These are phyloP conservation scores for Phlebiopsis gigantea DNA, from an alignment of 768 basidiomycete species.

Conservation along the genomic window DNA sequence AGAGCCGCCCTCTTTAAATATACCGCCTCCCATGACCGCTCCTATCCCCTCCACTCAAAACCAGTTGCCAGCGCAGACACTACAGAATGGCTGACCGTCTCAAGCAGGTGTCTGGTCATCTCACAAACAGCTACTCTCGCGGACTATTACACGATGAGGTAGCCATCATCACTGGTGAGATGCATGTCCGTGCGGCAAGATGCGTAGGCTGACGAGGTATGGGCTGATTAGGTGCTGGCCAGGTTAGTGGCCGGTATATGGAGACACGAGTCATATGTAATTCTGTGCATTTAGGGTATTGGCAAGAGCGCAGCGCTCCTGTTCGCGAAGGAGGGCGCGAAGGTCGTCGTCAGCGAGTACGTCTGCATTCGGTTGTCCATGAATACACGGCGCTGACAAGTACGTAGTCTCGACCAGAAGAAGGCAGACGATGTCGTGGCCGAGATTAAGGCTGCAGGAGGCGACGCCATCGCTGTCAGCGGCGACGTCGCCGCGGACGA, in stretches of 20 bases:
- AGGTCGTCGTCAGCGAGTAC: constrained; percentile 81
- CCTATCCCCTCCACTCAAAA: not conserved
- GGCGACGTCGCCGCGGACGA: constrained; percentile 83
- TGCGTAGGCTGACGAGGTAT: constrained; percentile 3
- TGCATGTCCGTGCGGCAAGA: constrained; percentile 3
- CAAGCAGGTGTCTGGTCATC: constrained; percentile 65
- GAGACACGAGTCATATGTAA: not conserved
- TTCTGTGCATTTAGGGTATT: constrained; percentile 53
- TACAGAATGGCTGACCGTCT: constrained; percentile 36
- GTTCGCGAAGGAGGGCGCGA: constrained; percentile 83
- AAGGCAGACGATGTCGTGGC: constrained; percentile 61
- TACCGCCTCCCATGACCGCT: not conserved
- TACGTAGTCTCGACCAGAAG: constrained; percentile 60
- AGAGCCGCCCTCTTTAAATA: not conserved
- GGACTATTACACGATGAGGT: constrained; percentile 74
- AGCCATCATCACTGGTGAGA: constrained; percentile 79
- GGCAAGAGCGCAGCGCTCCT: constrained; percentile 69
- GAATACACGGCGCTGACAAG: constrained; percentile 3
- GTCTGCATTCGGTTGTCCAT: constrained; percentile 13
- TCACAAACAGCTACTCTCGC: constrained; percentile 43
- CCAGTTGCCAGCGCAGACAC: not conserved
- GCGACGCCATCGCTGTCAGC: constrained; percentile 66
- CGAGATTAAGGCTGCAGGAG: constrained; percentile 70
- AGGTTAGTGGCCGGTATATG: constrained; percentile 38
- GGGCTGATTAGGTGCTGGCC: constrained; percentile 55